Conservation (phyloP, 306 rosid genomes). For the Biancaea sappan region DNA sequence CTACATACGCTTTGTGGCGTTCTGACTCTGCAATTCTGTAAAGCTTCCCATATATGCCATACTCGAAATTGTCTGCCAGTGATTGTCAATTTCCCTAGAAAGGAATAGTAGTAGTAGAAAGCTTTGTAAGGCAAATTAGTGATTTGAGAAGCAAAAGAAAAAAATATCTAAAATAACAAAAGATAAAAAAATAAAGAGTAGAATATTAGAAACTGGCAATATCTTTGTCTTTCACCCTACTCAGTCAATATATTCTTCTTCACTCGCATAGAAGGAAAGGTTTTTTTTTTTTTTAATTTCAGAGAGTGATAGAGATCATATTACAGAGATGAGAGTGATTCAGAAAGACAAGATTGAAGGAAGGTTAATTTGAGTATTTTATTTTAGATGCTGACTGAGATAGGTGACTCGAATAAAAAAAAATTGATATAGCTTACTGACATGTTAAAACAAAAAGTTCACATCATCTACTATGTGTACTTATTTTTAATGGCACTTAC, state of each 20-base stretch:
- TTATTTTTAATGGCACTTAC: no score
- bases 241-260: not conserved
- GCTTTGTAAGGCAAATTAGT: constrained; percentile 9
- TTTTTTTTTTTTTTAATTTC: no score
- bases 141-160: constrained; percentile 17
- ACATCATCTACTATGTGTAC: no score
- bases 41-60: constrained; percentile 93
- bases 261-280: no score
- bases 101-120: constrained; percentile 12
- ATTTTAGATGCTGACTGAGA: no score
- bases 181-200: not conserved
- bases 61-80: constrained; percentile 84
- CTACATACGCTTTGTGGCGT: constrained; percentile 74
- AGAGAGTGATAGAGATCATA: no score
- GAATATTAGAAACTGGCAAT: not conserved
- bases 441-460: no score
- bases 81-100: constrained; percentile 70
- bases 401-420: no score
- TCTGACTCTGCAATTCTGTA: constrained; percentile 74
- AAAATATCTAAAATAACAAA: not conserved
- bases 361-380: no score
- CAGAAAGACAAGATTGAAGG: no score
- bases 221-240: not conserved
- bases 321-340: no score
- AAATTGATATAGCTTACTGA: no score